These are phyloP conservation scores for Schizopora paradoxa DNA, from an alignment of 1,284 basidiomycete genomes.

Conservation along the genomic window DNA sequence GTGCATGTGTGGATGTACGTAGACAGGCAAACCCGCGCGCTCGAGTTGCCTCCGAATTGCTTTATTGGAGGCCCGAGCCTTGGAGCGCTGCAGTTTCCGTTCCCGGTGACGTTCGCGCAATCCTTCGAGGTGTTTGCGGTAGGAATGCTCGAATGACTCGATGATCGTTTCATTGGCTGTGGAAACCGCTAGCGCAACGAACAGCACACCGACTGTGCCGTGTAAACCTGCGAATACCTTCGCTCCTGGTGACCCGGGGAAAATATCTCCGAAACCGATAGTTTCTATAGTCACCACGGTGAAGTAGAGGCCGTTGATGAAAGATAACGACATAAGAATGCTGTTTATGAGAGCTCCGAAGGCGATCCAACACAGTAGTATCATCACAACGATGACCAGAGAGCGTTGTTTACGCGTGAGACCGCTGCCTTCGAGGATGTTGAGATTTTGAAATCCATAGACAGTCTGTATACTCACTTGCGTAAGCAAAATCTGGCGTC, in stretches of 20 bases:
- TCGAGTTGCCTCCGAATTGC: conserved; percentile 21
- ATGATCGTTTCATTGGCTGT: conserved; percentile 34
- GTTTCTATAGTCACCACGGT: conserved; percentile 67
- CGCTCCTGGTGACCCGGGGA: conserved; percentile 41
- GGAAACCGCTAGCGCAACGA: conserved; percentile 40
- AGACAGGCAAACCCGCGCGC: conserved; percentile 19
- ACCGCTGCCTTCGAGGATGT: conserved; percentile 52
- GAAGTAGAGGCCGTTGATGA: conserved; percentile 68
- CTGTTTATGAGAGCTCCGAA: conserved; percentile 59
- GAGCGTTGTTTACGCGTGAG: conserved; percentile 76
- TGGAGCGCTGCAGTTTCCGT: conserved; percentile 16
- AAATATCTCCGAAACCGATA: conserved; percentile 78
- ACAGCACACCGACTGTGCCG: conserved; percentile 51
- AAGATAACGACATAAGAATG: conserved; percentile 52
- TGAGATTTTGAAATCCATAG: neutral
- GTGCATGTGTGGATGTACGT: conserved; percentile 14
- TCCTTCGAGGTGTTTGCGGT: conserved; percentile 23
- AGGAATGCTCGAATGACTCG: conserved; percentile 28
- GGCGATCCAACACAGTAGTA: conserved; percentile 68
- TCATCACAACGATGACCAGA: conserved; percentile 72
- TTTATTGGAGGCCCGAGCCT: conserved; percentile 13
- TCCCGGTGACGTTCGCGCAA: conserved; percentile 17
- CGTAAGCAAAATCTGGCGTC: conserved; percentile 61
- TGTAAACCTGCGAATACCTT: conserved; percentile 57
- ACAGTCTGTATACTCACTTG: conserved; percentile 45